These are phyloP conservation scores for Fusarium goolgardi DNA, from an alignment of 2,329 filamentous ascomycete species.

Conservation along the genomic window DNA sequence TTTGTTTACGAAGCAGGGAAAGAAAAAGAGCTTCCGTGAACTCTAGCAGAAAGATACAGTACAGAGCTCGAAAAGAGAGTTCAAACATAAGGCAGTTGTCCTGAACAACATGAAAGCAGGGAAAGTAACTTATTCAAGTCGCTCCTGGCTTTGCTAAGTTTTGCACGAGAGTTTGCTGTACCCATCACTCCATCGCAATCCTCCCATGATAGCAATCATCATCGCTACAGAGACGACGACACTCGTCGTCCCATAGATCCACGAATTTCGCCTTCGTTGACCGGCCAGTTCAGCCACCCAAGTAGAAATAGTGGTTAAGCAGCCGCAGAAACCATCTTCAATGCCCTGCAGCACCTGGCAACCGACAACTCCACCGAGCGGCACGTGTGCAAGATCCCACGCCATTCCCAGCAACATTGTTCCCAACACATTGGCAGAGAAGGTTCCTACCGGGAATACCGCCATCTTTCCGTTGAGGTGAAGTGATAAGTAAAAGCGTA, in stretches of 20 bases:
- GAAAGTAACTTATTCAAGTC: background rate
- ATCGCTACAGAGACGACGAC: conserved; percentile 68
- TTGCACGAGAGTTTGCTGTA: conserved; percentile 54
- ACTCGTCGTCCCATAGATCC: conserved; percentile 74
- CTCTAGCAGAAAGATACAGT: background rate
- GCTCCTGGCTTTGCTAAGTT: conserved; percentile 7
- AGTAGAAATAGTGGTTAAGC: conserved; percentile 73
- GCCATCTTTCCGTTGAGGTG: conserved; percentile 74
- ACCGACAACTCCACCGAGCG: conserved; percentile 65
- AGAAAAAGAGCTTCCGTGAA: background rate
- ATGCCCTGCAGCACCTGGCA: conserved; percentile 77
- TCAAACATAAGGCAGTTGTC: background rate
- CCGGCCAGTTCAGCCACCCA: conserved; percentile 71
- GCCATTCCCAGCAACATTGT: conserved; percentile 79
- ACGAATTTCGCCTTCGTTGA: conserved; percentile 66
- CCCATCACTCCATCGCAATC: conserved; percentile 75
- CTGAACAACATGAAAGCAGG: background rate
- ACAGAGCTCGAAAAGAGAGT: background rate
- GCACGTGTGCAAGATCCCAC: conserved; percentile 80
- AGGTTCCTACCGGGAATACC: conserved; percentile 87
- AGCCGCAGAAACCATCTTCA: conserved; percentile 76
- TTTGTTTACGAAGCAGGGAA: background rate
- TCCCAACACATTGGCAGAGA: conserved; percentile 82
- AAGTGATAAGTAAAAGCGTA: conserved; percentile 78
- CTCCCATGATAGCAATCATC: conserved; percentile 79